Conservation (phyloP, 1,284 basidiomycete genomes). For the Sporisorium graminicola region DNA sequence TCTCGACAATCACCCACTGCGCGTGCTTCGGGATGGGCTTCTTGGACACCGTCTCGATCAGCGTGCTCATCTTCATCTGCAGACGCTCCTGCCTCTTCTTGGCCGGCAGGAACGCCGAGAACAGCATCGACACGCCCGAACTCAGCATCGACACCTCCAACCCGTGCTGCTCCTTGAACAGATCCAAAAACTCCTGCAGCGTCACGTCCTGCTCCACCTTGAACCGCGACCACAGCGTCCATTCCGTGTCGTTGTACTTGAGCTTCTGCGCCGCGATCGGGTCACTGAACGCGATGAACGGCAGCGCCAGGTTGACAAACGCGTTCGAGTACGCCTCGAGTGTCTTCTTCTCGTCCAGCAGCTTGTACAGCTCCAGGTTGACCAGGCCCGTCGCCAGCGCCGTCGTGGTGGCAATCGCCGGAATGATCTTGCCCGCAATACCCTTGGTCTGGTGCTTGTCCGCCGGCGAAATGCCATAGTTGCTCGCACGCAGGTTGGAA, state of each 20-base stretch:
- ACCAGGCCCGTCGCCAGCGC: slow-evolving; percentile 94
- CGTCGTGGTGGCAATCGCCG: slow-evolving; percentile 98
- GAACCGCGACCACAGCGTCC: slow-evolving; percentile 97
- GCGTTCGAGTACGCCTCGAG: slow-evolving; percentile 95
- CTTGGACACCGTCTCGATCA: slow-evolving; percentile 87
- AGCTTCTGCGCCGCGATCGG: slow-evolving; percentile 82
- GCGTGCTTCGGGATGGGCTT: slow-evolving; percentile 68
- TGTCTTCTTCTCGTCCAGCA: slow-evolving; percentile 93
- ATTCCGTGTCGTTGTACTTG: slow-evolving; percentile 77
- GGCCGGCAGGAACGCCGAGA: slow-evolving; percentile 75
- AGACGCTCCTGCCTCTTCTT: slow-evolving; percentile 68
- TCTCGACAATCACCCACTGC: slow-evolving; percentile 88
- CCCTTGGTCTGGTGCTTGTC: slow-evolving; percentile 97
- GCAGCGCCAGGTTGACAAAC: slow-evolving; percentile 96
- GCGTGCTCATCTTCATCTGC: slow-evolving; percentile 78
- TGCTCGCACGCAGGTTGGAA: slow-evolving; percentile 94
- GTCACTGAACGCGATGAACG: slow-evolving; percentile 99
- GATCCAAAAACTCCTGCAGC: slow-evolving; percentile 84
- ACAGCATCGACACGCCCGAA: slow-evolving; percentile 96
- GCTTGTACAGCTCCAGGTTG: slow-evolving; percentile 92
- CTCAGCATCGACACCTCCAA: slow-evolving; percentile 96
- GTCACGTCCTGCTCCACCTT: slow-evolving; percentile 91
- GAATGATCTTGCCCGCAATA: slow-evolving; percentile 99
- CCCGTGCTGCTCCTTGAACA: slow-evolving; percentile 86
- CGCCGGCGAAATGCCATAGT: slow-evolving; percentile 90